Conservation (phyloP, 208 protist species). For the Acanthamoeba triangularis region DNA sequence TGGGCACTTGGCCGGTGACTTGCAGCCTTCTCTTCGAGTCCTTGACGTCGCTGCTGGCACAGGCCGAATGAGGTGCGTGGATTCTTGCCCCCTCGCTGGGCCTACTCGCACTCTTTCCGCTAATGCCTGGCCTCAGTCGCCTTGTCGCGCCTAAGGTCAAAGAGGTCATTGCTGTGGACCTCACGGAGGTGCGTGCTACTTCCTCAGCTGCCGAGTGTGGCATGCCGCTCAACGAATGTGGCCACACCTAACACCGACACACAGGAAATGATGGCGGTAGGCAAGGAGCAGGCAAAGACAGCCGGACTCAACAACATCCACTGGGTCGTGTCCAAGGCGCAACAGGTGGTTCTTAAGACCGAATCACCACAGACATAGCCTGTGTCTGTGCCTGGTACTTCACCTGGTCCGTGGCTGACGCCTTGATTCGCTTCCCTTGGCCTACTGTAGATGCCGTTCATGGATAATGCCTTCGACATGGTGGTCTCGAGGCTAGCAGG, state of each 20-base stretch:
- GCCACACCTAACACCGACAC: not conserved
- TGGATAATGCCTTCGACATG: not conserved
- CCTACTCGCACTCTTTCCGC: not conserved
- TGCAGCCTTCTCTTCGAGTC: not conserved
- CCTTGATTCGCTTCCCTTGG: no score
- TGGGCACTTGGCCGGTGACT: not conserved
- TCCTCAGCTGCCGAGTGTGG: not conserved
- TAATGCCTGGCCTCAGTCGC: not conserved
- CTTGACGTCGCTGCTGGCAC: not conserved
- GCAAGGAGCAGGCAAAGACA: not conserved
- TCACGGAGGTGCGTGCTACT: not conserved
- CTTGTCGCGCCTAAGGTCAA: not conserved
- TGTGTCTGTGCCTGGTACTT: no score
- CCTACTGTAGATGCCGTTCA: not conserved
- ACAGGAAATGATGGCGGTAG: not conserved
- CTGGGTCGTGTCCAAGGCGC: not conserved
- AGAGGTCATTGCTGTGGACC: not conserved
- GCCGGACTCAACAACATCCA: not conserved
- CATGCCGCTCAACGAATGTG: not conserved
- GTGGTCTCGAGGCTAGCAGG: not conserved
- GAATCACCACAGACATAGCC: not conserved
- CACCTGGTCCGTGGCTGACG: not conserved
- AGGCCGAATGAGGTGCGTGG: not conserved
- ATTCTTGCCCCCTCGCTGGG: not conserved
- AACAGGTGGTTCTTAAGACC: not conserved